Evolutionary conservation across 2,329 filamentous ascomycete species (phyloP), one percentile per base, ranked within the genome.

Genomic region (Neurospora sp.): DNA sequence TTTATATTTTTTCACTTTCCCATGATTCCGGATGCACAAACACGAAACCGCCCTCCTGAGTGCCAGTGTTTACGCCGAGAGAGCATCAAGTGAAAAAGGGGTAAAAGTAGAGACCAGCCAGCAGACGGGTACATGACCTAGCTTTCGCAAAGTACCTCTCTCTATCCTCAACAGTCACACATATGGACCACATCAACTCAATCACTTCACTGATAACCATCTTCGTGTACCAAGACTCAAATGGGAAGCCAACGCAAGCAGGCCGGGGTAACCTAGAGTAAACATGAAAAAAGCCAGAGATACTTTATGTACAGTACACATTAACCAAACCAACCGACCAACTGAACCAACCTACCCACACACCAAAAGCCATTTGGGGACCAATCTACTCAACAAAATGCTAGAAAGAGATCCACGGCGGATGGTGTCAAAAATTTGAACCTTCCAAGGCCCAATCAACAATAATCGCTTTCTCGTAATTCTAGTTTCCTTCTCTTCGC

Each of bases 241-340:
- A 23, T 52, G 11, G 19, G n/a, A 52, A 52, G 11, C 2, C 19
- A 28, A 52, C 11, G 46, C 19, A 15, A 15, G 11, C 46, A 28
- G 43, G 43, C 17, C 17, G 8, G 42, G 19, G 43, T 52, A 23
- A 8, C 19, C 43, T 36, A 36, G 13, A 17, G n/a, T n/a, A 28
- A 67, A 39, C n/a, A 28, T 17, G 28, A 40, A 40, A n/a, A 67
- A 33, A 58, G 5, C 11, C 17, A n/a, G 28, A 66, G 5, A 67
- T 33, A 38, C 38, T 36, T 28, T 69, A 69, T 69, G 66, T 69
- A 69, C 68, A 69, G 40, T 38, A 52, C 40, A 52, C 66, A 52
- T 33, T 62, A 69, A 38, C 68, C 66, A 40, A n/a, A 33, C 68
- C 28, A 52, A 19, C 68, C 42, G 13, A 23, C 67, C 67, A 13